These are phyloP conservation scores for Aspergillus cavernicola DNA, from an alignment of 495 filamentous ascomycete genomes.

Conservation along the genomic window DNA sequence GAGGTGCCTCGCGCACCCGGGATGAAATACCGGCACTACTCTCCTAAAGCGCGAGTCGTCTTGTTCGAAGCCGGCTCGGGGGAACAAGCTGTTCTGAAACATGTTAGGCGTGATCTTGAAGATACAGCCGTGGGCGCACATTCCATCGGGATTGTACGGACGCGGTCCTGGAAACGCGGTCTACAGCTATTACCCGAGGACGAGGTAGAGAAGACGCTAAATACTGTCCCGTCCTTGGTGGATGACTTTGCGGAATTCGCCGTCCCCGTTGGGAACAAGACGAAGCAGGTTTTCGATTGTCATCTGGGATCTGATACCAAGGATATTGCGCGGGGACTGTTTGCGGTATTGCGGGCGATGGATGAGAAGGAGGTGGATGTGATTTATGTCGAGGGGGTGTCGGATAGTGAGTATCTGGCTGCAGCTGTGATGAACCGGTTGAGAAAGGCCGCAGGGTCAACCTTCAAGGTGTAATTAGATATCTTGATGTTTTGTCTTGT, in stretches of 20 bases:
- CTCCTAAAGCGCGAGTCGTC: conserved; percentile 81
- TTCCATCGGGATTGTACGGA: conserved; percentile 47
- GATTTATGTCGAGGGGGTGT: conserved; percentile 89
- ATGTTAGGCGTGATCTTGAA: conserved; percentile 34
- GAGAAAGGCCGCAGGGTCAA: conserved; percentile 72
- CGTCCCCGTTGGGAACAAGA: conserved; percentile 28
- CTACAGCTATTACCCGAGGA: conserved; percentile 28
- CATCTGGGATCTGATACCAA: conserved; percentile 63
- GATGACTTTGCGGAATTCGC: conserved; percentile 31
- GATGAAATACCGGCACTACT: conserved; percentile 99
- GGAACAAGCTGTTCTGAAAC: conserved; percentile 28
- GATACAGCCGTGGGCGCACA: conserved; percentile 36
- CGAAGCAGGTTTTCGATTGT: conserved; percentile 45
- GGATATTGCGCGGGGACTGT: conserved; percentile 78
- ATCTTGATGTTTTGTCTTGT: not conserved
- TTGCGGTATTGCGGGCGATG: conserved; percentile 80
- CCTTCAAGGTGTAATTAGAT: conserved; percentile 36
- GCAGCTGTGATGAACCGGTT: conserved; percentile 95
- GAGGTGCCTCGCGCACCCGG: conserved; percentile 77
- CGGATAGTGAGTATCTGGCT: conserved; percentile 72
- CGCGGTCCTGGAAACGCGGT: conserved; percentile 40
- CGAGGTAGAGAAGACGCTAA: conserved; percentile 22
- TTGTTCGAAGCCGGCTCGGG: conserved; percentile 61
- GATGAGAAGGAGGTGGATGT: conserved; percentile 74
- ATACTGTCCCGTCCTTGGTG: conserved; percentile 25